phyloP scores from a whole-genome alignment of 257 asterid genomes.

The Schizonepeta tenuifolia region DNA sequence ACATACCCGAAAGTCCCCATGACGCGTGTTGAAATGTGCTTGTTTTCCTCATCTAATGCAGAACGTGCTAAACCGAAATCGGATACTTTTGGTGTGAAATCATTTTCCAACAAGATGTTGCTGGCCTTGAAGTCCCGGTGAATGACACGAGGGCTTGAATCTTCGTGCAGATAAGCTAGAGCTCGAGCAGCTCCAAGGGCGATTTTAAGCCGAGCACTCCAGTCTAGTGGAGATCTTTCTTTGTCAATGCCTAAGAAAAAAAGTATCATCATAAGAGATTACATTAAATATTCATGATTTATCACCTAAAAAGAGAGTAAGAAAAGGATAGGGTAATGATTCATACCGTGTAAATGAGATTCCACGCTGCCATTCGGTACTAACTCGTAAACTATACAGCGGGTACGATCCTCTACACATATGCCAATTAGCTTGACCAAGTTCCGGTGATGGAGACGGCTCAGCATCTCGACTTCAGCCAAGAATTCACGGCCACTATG shows the following conservation, averaged over 20 bases:
- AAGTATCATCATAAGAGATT: conserved; percentile 4
- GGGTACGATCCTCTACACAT: conserved; percentile 76
- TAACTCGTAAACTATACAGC: conserved; percentile 84
- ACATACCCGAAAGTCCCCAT: conserved; percentile 99
- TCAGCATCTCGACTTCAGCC: conserved; percentile 98
- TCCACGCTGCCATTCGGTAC: conserved; percentile 87
- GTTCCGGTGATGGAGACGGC: conserved; percentile 92
- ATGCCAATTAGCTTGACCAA: conserved; percentile 89
- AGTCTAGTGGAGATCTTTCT: conserved; percentile 76
- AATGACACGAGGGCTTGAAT: conserved; percentile 93
- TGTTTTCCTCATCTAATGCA: conserved; percentile 76
- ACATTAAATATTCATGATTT: no score
- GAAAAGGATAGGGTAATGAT: no score
- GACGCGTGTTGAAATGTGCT: conserved; percentile 90
- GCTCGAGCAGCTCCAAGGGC: conserved; percentile 99
- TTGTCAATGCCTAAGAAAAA: conserved; percentile 66
- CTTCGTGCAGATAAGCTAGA: conserved; percentile 93
- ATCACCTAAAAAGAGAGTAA: no score
- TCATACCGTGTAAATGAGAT: conserved; percentile 90
- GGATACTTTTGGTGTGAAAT: conserved; percentile 85
- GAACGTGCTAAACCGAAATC: conserved; percentile 94
- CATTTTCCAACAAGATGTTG: conserved; percentile 85
- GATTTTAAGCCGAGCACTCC: conserved; percentile 85
- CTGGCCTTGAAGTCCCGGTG: conserved; percentile 96
- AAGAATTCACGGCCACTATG: conserved; percentile 91